phyloP scores from a whole-genome alignment of 192 early-diverging fungal species.

The Backusella parvicylindrica region DNA sequence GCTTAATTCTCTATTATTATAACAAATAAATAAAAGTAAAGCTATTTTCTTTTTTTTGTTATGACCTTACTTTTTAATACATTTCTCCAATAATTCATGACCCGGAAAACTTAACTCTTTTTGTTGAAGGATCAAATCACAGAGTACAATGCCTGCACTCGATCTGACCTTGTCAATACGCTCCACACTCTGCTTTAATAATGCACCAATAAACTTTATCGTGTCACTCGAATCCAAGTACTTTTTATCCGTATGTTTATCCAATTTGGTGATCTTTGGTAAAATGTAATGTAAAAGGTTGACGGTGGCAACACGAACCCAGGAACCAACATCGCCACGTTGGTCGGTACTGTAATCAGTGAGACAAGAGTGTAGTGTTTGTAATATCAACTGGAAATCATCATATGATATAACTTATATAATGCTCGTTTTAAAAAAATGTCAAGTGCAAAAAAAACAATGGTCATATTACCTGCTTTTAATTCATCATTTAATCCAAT shows the following conservation, averaged over 20 bases:
- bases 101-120: conserved; percentile 1
- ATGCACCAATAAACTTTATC: conserved; percentile 35
- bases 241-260: background rate
- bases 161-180: conserved; percentile 88
- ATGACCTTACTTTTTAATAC: conserved; percentile 22
- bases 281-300: conserved; percentile 49
- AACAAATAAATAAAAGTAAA: background rate
- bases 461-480: conserved; percentile 31
- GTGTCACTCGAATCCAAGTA: conserved; percentile 42
- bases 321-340: conserved; percentile 95
- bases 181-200: conserved; percentile 81
- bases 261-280: conserved; percentile 36
- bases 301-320: conserved; percentile 79
- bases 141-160: conserved; percentile 65
- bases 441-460: background rate
- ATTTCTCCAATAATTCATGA: conserved; percentile 17
- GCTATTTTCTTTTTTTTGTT: background rate
- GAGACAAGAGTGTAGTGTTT: conserved; percentile 61
- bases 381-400: conserved; percentile 41
- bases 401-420: conserved; percentile 39
- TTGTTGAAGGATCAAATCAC: conserved; percentile 39
- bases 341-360: conserved; percentile 85
- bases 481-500: conserved; percentile 34
- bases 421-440: too few species aligned
- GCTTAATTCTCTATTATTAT: conserved; percentile 37